These are phyloP conservation scores for Ceratocystis papillata DNA, from an alignment of 2,329 filamentous ascomycete genomes.

Conservation along the genomic window DNA sequence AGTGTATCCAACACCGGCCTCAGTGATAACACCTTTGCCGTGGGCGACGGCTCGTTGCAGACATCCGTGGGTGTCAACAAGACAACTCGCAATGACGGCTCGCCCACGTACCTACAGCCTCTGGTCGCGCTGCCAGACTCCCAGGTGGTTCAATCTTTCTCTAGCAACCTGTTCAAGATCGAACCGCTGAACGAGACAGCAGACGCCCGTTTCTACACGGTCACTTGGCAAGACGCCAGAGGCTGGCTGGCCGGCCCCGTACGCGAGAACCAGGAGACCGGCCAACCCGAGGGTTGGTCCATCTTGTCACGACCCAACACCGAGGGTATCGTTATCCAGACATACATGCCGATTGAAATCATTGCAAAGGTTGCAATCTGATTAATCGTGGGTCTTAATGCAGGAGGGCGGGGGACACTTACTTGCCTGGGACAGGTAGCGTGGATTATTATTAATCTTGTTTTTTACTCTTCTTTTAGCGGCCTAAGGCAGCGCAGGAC, in stretches of 20 bases:
- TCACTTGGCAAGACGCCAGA: constrained; percentile 4
- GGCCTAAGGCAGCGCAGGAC: constrained; percentile 5
- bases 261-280: neutral
- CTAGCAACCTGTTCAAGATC: constrained; percentile 3
- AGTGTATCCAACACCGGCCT: constrained; percentile 12
- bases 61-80: constrained; percentile 14
- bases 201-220: constrained; percentile 8
- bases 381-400: neutral
- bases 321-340: neutral
- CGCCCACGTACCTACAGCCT: neutral
- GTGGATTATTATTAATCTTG: neutral
- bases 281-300: constrained; percentile 6
- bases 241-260: constrained; percentile 21
- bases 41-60: neutral
- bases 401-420: neutral
- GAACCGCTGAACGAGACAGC: neutral
- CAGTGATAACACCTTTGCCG: neutral
- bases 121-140: neutral
- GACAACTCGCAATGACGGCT: neutral
- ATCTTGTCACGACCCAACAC: constrained; percentile 6
- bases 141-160: neutral
- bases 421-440: neutral
- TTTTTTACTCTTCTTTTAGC: constrained; percentile 8
- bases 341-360: constrained; percentile 18
- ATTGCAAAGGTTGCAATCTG: constrained; percentile 19